A percentile compares a stretch with the other conserved stretches of the same genome.
phyloP scores from a whole-genome alignment of 148 eudicot genomes.

The Persicaria tinctoria region DNA sequence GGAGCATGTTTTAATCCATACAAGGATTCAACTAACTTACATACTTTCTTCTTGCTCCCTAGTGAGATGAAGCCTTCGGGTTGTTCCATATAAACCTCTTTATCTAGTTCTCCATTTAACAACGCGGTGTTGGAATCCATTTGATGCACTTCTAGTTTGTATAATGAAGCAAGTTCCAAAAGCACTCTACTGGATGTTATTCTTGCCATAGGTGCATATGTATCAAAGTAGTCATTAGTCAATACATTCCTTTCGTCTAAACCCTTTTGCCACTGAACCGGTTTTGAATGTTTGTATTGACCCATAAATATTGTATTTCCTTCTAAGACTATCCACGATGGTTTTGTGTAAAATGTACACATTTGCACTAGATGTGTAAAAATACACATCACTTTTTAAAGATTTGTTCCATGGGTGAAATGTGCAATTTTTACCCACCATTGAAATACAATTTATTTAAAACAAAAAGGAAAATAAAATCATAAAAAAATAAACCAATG shows the following conservation, averaged over 20 bases:
- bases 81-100: neutral
- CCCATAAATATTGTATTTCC: neutral
- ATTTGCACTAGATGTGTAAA: too few species aligned
- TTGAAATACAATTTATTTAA: too few species aligned
- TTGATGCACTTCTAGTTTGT: constrained; percentile 9
- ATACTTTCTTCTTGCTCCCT: neutral
- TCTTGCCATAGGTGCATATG: constrained; percentile 12
- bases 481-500: too few species aligned
- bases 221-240: constrained; percentile 11
- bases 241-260: constrained; percentile 2
- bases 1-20: constrained; percentile 9
- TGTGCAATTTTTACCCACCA: too few species aligned
- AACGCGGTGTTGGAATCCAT: constrained; percentile 9
- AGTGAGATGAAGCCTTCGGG: neutral
- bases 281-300: constrained; percentile 5
- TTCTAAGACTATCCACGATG: neutral
- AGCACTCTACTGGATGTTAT: constrained; percentile 13
- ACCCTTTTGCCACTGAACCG: neutral
- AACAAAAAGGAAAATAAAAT: too few species aligned
- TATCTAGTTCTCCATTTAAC: neutral
- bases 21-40: neutral
- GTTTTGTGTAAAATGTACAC: too few species aligned
- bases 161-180: constrained; percentile 10
- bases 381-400: too few species aligned
- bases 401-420: too few species aligned